Conservation (phyloP, 2,329 filamentous ascomycete species). For the Pseudovirgaria hyperparasitica region DNA sequence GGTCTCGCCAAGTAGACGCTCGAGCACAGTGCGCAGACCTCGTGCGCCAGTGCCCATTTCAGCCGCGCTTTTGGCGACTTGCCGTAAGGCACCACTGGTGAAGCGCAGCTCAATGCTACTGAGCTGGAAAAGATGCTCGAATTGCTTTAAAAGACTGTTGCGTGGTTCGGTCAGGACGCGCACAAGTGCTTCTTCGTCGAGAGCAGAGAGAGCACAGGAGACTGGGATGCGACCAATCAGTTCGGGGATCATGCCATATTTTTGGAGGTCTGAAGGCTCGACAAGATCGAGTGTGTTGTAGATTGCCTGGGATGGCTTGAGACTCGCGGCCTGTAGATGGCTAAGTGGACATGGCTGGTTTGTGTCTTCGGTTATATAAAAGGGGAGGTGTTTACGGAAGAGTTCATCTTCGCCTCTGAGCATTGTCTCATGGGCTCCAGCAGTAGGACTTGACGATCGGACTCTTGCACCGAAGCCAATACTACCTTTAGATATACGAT, state of each 20-base stretch:
- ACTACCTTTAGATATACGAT: constrained; percentile 72
- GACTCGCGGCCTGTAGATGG: constrained; percentile 9
- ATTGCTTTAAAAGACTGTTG: constrained; percentile 79
- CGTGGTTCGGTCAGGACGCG: constrained; percentile 86
- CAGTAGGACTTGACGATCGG: constrained; percentile 39
- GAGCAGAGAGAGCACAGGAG: constrained; percentile 68
- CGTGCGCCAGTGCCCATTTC: constrained; percentile 58
- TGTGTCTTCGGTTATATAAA: constrained; percentile 27
- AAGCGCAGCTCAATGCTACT: constrained; percentile 67
- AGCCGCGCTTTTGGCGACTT: constrained; percentile 60
- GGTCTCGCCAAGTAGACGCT: constrained; percentile 30
- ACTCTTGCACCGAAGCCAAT: constrained; percentile 88
- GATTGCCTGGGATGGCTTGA: constrained; percentile 12
- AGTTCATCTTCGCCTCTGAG: constrained; percentile 42
- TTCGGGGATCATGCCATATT: constrained; percentile 85
- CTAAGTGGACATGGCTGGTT: constrained; percentile 8
- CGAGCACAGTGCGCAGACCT: constrained; percentile 34
- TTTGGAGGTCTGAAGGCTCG: constrained; percentile 63
- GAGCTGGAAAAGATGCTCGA: constrained; percentile 75
- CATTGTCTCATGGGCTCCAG: constrained; percentile 45
- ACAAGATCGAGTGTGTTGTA: constrained; percentile 57
- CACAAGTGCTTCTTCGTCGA: constrained; percentile 56
- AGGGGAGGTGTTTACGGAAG: constrained; percentile 46
- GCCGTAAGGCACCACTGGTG: constrained; percentile 67
- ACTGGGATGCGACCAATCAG: constrained; percentile 93